Conservation (phyloP, 345 rosid genomes). For the Trapa incisa region DNA sequence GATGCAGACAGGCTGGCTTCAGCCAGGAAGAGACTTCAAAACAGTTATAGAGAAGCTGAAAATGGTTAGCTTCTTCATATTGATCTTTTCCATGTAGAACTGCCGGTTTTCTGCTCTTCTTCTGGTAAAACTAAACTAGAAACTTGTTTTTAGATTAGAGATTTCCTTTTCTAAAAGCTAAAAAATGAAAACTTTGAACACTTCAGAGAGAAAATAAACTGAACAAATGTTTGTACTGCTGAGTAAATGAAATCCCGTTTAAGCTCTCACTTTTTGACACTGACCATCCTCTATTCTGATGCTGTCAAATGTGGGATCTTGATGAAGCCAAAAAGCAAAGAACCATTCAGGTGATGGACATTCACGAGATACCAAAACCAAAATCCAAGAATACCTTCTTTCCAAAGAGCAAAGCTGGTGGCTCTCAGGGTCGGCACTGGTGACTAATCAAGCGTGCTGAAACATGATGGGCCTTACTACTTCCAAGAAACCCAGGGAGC, state of each 20-base stretch:
- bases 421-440: conserved; percentile 93
- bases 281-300: conserved; percentile 8
- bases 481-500: not conserved
- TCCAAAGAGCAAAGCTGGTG: conserved; percentile 65
- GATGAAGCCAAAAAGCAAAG: conserved; percentile 94
- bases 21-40: conserved; percentile 81
- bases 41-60: conserved; percentile 73
- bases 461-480: not conserved
- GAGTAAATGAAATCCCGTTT: not conserved
- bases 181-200: no score
- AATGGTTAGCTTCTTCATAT: conserved; percentile 46
- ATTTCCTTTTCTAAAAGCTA: no score
- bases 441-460: conserved; percentile 15
- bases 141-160: no score
- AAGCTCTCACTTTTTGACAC: not conserved
- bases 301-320: conserved; percentile 13
- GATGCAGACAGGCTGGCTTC: conserved; percentile 57
- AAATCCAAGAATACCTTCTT: conserved; percentile 59
- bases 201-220: no score
- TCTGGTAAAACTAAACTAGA: not conserved
- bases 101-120: not conserved
- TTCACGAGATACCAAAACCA: conserved; percentile 91
- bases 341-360: conserved; percentile 97
- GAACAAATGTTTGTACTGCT: no score
- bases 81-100: not conserved